Base-by-base conservation (phyloP, 768 basidiomycete genomes). In the Dentipellis sp. region DNA sequence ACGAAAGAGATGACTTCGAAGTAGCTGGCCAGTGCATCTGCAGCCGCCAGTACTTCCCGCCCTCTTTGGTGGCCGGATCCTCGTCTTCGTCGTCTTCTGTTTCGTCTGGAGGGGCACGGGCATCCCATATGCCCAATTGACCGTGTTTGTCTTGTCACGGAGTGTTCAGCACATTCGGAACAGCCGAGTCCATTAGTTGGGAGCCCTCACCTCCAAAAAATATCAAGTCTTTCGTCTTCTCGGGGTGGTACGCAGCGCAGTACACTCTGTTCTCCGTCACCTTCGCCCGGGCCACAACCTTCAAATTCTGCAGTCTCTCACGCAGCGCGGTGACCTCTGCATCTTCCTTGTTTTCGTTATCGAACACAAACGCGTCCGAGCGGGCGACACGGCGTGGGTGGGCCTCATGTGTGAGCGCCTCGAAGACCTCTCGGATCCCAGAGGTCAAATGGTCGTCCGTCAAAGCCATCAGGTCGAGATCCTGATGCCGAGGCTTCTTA, bases 1-100 rank as follows among this genome's bases (percentile, higher is more conserved):
- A 79, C 5, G 88, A 90, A 52, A 93, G 83, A 1, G 89, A 90
- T 1, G 89, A 91, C 61, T 83, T 82, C 14, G 87, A 74, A 0
- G 83, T 84, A 4, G 85, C 84, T 0, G 91, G 91, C 91, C 91
- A 92, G 61, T 93, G 91, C 19, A 77, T 71, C 64, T 93, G 91
- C 51, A 93, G 69, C 10, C 82, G 79, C 85, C 86, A 92, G 63
- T 84, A 84, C 67, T 80, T 84, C 3, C 91, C 91, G n/a, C 78
- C 77, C 67, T 85, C 84, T 35, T 66, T 63, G 38, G 79, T 76
- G 16, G 65, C 64, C 19, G 65, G 53, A 7, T 69, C 56, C 21
- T 74, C 70, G 50, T 81, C 78, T 0, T 69, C 81, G 56, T 88
- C 87, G 46, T 86, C 87, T 53, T 87, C 86, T 2, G 72, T 73